phyloP scores from a whole-genome alignment of 257 asterid genomes.

The Thymus quinquecostatus region DNA sequence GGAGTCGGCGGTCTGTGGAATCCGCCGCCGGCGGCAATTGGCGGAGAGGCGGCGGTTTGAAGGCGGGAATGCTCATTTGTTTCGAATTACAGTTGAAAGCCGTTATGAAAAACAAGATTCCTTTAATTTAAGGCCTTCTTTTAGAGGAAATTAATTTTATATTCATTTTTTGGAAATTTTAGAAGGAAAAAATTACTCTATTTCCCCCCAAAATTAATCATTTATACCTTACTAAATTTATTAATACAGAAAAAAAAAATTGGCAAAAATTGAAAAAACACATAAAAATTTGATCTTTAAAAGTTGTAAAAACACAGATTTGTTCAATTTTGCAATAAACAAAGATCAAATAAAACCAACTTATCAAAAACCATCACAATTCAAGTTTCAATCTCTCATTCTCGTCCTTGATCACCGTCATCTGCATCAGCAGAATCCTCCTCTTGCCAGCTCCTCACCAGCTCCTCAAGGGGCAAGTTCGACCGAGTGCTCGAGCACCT shows the following conservation, averaged over 20 bases:
- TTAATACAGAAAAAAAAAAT: too few relatives aligned
- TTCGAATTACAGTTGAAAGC: conserved; percentile 36
- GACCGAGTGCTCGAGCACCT: conserved; percentile 38
- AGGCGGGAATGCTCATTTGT: conserved; percentile 50
- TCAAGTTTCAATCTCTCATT: too few relatives aligned
- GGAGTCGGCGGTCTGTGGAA: conserved; percentile 31
- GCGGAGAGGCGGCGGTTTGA: conserved; percentile 27
- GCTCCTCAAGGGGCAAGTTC: conserved; percentile 51
- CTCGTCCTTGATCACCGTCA: not conserved
- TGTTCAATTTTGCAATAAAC: too few relatives aligned
- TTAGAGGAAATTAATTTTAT: too few relatives aligned
- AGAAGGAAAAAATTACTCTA: too few relatives aligned
- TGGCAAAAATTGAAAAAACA: not conserved
- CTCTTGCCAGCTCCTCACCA: conserved; percentile 73
- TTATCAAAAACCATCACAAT: not conserved
- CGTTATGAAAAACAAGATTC: too few relatives aligned
- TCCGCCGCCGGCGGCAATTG: conserved; percentile 8
- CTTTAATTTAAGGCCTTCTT: too few relatives aligned
- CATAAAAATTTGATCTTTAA: not conserved
- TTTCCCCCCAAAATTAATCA: too few relatives aligned
- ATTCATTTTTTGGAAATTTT: too few relatives aligned
- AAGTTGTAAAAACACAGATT: too few relatives aligned
- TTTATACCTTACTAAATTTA: too few relatives aligned
- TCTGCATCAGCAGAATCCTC: conserved; percentile 21
- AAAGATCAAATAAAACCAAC: too few relatives aligned